A percentile compares a stretch with the other conserved stretches of the same genome.
These are phyloP conservation scores for Chlorella variabilis DNA, from an alignment of 163 green algal genomes.

Conservation along the genomic window DNA sequence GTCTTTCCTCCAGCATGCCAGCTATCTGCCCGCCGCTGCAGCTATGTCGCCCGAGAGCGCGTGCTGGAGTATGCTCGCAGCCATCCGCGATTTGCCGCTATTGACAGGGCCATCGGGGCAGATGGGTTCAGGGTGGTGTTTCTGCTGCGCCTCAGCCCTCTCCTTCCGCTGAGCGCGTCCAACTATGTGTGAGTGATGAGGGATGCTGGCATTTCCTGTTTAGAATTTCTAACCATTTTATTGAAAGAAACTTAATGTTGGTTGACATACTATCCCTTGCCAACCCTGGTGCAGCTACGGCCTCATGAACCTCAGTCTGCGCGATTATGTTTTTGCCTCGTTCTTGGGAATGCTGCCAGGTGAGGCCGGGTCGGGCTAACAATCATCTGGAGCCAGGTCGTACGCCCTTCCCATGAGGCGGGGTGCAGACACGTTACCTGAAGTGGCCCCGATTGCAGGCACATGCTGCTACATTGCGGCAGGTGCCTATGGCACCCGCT, in stretches of 20 bases:
- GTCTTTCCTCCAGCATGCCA: too few relatives aligned
- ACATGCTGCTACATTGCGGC: neutral
- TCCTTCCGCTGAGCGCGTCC: constrained; percentile 86
- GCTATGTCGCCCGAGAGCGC: constrained; percentile 1
- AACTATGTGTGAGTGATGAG: constrained; percentile 89
- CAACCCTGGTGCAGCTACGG: constrained; percentile 60
- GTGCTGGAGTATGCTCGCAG: neutral
- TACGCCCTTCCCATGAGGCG: too few relatives aligned
- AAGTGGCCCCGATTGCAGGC: neutral
- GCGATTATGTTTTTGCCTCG: too few relatives aligned
- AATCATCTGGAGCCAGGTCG: too few relatives aligned
- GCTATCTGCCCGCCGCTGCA: neutral
- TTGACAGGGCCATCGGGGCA: constrained; percentile 90
- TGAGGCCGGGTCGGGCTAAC: neutral
- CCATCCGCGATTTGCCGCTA: constrained; percentile 23
- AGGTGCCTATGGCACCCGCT: neutral
- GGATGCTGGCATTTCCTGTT: neutral
- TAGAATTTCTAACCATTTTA: too few relatives aligned
- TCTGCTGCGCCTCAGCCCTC: constrained; percentile 89
- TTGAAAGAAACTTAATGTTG: neutral
- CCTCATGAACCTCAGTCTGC: constrained; percentile 83
- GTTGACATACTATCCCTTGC: neutral
- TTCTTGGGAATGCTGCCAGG: constrained; percentile 95
- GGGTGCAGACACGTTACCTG: neutral
- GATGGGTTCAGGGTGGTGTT: constrained; percentile 91